Conservation (phyloP, 2,329 filamentous ascomycete species). For the Phyllosticta citribraziliensis region DNA sequence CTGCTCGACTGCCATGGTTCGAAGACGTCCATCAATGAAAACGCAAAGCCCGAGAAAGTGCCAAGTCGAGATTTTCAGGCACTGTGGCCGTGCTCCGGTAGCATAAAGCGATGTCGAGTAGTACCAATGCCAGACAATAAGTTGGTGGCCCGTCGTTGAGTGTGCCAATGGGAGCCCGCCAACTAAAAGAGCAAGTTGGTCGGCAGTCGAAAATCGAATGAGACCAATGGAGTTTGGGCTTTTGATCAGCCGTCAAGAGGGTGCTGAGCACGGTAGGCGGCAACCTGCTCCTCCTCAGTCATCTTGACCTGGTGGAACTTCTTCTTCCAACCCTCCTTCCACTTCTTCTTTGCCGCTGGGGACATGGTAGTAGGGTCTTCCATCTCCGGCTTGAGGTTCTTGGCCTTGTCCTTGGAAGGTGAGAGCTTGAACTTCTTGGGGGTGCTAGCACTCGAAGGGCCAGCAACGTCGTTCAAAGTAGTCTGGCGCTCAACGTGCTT, state of each 20-base stretch:
- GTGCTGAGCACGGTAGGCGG: constrained; percentile 1
- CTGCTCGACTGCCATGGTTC: background rate
- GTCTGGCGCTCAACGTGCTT: background rate
- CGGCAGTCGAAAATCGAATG: no score
- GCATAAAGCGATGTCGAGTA: background rate
- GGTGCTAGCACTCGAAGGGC: constrained; percentile 17
- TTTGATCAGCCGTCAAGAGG: background rate
- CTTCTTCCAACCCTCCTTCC: constrained; percentile 25
- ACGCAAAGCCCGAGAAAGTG: background rate
- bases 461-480: constrained; percentile 16
- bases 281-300: constrained; percentile 16
- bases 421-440: constrained; percentile 31
- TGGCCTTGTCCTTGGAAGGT: constrained; percentile 37
- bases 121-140: background rate
- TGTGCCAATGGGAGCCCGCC: background rate
- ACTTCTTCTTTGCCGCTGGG: constrained; percentile 26
- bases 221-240: background rate
- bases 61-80: background rate
- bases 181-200: background rate
- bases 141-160: background rate
- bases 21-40: background rate
- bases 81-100: background rate
- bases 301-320: constrained; percentile 26
- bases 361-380: constrained; percentile 24
- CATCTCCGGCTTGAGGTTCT: constrained; percentile 26